A percentile compares a stretch with the other conserved stretches of the same genome.
Evolutionary conservation across 306 rosid genomes (phyloP).

Genomic region (Ziziphus jujuba): DNA sequence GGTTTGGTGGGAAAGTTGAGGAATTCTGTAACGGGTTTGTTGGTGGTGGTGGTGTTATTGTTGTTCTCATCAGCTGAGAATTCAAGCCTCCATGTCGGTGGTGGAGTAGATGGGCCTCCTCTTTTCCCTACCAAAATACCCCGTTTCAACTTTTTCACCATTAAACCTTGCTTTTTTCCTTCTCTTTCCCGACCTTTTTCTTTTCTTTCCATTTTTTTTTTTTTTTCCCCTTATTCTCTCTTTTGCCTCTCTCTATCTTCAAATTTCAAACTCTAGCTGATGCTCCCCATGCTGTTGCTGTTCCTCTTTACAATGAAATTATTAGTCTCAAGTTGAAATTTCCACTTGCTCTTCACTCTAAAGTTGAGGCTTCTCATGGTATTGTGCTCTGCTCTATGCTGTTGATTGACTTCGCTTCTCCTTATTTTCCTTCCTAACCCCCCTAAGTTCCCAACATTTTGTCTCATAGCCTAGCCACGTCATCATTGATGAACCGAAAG

Average conservation of each 20-base stretch:
- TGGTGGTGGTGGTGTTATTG: not conserved
- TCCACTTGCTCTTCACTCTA: not conserved
- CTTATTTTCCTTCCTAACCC: not conserved
- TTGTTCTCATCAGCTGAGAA: slow-evolving; percentile 22
- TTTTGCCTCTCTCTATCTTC: slow-evolving; percentile 10
- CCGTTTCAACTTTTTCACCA: slow-evolving; percentile 54
- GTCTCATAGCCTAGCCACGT: slow-evolving; percentile 26
- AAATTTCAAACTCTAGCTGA: slow-evolving; percentile 19
- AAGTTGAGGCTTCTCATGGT: slow-evolving; percentile 4
- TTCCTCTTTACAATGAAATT: not conserved
- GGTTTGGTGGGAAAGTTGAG: slow-evolving; percentile 35
- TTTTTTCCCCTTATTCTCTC: no score
- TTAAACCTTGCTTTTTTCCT: slow-evolving; percentile 34
- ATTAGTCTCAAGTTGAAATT: not conserved
- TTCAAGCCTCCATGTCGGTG: slow-evolving; percentile 77
- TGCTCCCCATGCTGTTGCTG: slow-evolving; percentile 4
- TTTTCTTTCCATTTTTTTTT: slow-evolving; percentile 23
- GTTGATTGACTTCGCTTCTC: slow-evolving; percentile 13
- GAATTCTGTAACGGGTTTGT: slow-evolving; percentile 40
- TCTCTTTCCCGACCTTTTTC: slow-evolving; percentile 28
- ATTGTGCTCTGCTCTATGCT: slow-evolving; percentile 7
- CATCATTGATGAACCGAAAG: slow-evolving; percentile 9
- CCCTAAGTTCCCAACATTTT: not conserved
- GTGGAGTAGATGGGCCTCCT: slow-evolving; percentile 57
- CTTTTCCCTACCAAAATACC: slow-evolving; percentile 48